These are phyloP conservation scores for Lepraria neglecta DNA, from an alignment of 495 filamentous ascomycete genomes.

Conservation along the genomic window DNA sequence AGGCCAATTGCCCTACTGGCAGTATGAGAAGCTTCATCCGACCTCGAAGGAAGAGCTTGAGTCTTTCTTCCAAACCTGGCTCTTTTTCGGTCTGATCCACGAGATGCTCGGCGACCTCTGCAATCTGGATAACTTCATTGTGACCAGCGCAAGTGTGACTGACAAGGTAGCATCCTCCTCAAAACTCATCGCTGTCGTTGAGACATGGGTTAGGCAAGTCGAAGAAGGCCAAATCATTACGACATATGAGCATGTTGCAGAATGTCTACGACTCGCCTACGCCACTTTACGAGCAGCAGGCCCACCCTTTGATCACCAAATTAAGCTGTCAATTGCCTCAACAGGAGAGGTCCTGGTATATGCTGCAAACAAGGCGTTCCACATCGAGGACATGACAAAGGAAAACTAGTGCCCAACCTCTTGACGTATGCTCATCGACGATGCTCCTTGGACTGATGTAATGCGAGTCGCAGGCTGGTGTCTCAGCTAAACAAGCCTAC, in stretches of 20 bases:
- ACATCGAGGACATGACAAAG: not conserved
- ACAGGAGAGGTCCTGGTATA: conserved; percentile 1
- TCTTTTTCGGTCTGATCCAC: conserved; percentile 19
- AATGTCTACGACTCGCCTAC: conserved; percentile 4
- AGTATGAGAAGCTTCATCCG: conserved; percentile 11
- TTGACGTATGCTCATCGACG: conserved; percentile 1
- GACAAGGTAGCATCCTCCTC: not conserved
- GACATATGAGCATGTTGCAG: conserved; percentile 14
- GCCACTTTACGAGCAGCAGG: conserved; percentile 3
- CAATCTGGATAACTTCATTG: conserved; percentile 2
- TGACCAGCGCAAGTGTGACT: no score
- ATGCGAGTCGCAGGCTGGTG: conserved; percentile 12
- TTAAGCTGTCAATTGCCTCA: conserved; percentile 18
- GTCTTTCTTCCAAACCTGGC: conserved; percentile 15
- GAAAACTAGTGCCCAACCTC: conserved; percentile 15
- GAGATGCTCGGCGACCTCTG: conserved; percentile 13
- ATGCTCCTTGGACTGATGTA: not conserved
- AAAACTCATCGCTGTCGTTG: not conserved
- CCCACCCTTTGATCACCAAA: not conserved
- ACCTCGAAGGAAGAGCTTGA: conserved; percentile 9
- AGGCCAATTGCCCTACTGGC: not conserved
- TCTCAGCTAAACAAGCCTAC: not conserved
- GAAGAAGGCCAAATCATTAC: not conserved
- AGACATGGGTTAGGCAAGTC: not conserved
- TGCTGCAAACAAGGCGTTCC: conserved; percentile 11